Base-by-base conservation (phyloP, 2,329 filamentous ascomycete species). In the Hirsutella minnesotensis region DNA sequence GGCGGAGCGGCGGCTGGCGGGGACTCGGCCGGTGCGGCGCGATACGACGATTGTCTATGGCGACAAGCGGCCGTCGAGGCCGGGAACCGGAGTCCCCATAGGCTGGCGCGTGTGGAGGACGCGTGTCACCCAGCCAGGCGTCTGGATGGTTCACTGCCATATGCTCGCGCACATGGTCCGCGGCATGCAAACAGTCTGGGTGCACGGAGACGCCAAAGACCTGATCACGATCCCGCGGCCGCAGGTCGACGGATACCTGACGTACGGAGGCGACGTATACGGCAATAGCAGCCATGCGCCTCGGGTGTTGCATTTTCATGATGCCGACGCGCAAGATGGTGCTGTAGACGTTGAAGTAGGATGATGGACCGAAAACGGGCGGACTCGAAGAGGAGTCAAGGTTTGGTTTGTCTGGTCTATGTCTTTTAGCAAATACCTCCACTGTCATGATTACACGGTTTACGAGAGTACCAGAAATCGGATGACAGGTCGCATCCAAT, bases 71-170 rank as follows among this genome's bases (percentile, higher is more conserved):
- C 22, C n/a, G 0, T 49, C 48, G 3, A 38, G 27, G 13, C 5
- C 34, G 7, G n/a, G 54, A n/a, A n/a, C 66, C 0, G 58, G 66
- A 4, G 53, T 61, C 3, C 64, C 64, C 3, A 62, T 66, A 0
- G 75, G 77, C 0, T 83, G 78, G 78, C 62, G 78, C 19, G 76
- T 67, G 0, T 82, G 77, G 78, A 62, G 78, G 10, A 56, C 81
- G 1, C 53, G 62, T 4, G 55, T 70, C 2, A 55, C 62, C 19
- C 39, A 48, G 33, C 38, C 49, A 0, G 77, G 77, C 0, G 73
- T 74, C 3, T 80, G 74, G 74, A 72, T 80, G 72, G 61, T 79
- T 47, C 76, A 80, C 54, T 80, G 76, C 46, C 76, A 80, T 53
- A 67, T 72, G 18, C 49, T 73, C 38, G 67, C 70, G 43, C 76